These are phyloP conservation scores for Malassezia sympodialis DNA, from an alignment of 1,284 basidiomycete species.

Conservation along the genomic window DNA sequence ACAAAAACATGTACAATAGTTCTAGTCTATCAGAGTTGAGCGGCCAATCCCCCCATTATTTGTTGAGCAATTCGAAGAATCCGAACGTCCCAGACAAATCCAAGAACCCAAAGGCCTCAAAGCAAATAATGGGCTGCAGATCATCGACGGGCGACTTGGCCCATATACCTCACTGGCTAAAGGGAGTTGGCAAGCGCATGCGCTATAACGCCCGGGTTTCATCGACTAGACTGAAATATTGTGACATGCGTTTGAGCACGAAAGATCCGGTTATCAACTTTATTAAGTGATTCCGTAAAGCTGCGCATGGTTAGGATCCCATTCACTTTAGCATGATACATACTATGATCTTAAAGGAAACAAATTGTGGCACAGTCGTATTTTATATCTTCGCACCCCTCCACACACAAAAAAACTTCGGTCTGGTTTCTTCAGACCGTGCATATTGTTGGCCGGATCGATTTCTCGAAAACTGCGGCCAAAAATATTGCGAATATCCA, in stretches of 20 bases:
- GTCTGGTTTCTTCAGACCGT: background rate
- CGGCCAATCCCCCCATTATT: slow-evolving; percentile 42
- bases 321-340: background rate
- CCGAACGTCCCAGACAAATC: slow-evolving; percentile 38
- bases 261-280: slow-evolving; percentile 44
- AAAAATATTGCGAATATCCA: background rate
- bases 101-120: slow-evolving; percentile 20
- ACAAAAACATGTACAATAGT: background rate
- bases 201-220: slow-evolving; percentile 39
- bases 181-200: slow-evolving; percentile 25
- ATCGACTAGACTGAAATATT: slow-evolving; percentile 44
- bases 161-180: slow-evolving; percentile 40
- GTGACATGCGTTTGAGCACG: slow-evolving; percentile 45
- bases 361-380: background rate
- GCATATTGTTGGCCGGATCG: background rate
- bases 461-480: background rate
- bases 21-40: slow-evolving; percentile 40
- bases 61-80: slow-evolving; percentile 37
- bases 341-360: slow-evolving; percentile 20
- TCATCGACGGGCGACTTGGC: slow-evolving; percentile 43
- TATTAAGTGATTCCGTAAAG: slow-evolving; percentile 48
- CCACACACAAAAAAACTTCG: background rate
- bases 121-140: slow-evolving; percentile 34
- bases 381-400: slow-evolving; percentile 8
- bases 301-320: slow-evolving; percentile 10